Percentiles rank a stretch among this genome's conserved stretches.
phyloP scores from a whole-genome alignment of 2,329 filamentous ascomycete species.

The Calonectria leucothoes region DNA sequence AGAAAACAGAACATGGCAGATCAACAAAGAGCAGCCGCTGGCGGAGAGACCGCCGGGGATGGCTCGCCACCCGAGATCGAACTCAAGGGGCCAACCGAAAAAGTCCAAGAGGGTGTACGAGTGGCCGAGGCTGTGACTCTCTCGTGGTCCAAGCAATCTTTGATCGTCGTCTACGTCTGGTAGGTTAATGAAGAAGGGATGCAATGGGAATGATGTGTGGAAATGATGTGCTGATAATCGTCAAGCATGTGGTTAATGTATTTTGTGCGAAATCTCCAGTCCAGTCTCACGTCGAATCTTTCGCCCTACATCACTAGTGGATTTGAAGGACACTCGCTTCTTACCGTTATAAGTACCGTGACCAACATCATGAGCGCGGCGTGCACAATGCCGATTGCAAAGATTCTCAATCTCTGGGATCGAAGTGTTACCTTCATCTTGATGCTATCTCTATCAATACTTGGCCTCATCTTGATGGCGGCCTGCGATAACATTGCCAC shows the following conservation, averaged over 20 bases:
- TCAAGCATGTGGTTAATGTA: constrained; percentile 56
- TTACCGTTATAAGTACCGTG: constrained; percentile 58
- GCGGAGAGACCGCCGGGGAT: neutral
- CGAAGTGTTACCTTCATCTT: constrained; percentile 49
- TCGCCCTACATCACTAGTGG: constrained; percentile 47
- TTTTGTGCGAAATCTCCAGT: constrained; percentile 56
- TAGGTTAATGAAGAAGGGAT: neutral
- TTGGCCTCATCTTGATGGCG: constrained; percentile 66
- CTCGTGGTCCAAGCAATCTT: constrained; percentile 3
- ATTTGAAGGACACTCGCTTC: constrained; percentile 51
- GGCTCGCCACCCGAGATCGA: neutral
- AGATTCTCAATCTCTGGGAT: constrained; percentile 51
- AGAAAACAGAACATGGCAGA: neutral
- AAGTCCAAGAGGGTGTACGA: neutral
- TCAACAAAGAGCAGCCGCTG: neutral
- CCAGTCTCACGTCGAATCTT: constrained; percentile 48
- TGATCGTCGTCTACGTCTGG: neutral
- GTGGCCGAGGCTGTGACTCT: constrained; percentile 7
- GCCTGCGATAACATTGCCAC: constrained; percentile 60
- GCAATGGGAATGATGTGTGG: too few species aligned
- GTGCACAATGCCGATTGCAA: constrained; percentile 45
- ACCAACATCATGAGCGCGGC: constrained; percentile 47
- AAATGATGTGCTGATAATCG: neutral
- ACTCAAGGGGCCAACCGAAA: neutral
- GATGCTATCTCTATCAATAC: constrained; percentile 48